Evolutionary conservation across 768 basidiomycete genomes (phyloP).

Genomic region (Rhizopogon vulgaris): DNA sequence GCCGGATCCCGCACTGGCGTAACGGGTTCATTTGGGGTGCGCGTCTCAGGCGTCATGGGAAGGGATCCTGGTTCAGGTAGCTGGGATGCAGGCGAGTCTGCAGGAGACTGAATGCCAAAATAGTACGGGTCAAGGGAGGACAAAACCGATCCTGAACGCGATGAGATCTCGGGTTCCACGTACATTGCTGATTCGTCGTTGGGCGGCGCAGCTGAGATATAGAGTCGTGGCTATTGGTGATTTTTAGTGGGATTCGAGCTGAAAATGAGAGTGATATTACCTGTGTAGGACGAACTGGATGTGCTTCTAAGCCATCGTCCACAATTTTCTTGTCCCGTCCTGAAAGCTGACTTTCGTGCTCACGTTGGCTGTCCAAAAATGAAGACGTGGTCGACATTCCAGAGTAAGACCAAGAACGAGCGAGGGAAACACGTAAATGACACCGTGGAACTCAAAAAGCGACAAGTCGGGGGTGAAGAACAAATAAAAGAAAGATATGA

Average conservation of each 20-base stretch:
- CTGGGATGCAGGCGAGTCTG: constrained; percentile 58
- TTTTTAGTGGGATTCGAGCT: constrained; percentile 2
- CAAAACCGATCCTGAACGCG: constrained; percentile 68
- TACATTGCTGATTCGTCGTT: constrained; percentile 28
- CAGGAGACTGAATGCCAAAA: constrained; percentile 66
- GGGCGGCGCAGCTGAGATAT: constrained; percentile 37
- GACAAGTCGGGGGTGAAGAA: constrained; percentile 12
- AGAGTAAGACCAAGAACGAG: constrained; percentile 34
- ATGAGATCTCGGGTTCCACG: constrained; percentile 36
- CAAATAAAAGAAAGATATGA: constrained; percentile 12
- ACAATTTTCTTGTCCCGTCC: constrained; percentile 48
- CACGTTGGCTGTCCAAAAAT: constrained; percentile 35
- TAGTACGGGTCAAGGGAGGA: constrained; percentile 89
- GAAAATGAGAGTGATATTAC: background rate
- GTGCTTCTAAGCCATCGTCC: constrained; percentile 40
- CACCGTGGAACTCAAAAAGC: constrained; percentile 11
- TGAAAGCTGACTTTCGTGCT: constrained; percentile 28
- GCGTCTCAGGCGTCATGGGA: constrained; percentile 60
- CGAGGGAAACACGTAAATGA: constrained; percentile 26
- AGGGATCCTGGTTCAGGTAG: constrained; percentile 26
- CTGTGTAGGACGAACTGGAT: constrained; percentile 10
- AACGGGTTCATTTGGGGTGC: constrained; percentile 43
- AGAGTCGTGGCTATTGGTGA: constrained; percentile 38
- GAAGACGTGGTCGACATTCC: constrained; percentile 35
- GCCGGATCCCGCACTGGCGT: constrained; percentile 73